Percentiles rank a stretch among this genome's conserved stretches.
These are phyloP conservation scores for Penicillium coprophilum DNA, from an alignment of 495 filamentous ascomycete genomes.

Conservation along the genomic window DNA sequence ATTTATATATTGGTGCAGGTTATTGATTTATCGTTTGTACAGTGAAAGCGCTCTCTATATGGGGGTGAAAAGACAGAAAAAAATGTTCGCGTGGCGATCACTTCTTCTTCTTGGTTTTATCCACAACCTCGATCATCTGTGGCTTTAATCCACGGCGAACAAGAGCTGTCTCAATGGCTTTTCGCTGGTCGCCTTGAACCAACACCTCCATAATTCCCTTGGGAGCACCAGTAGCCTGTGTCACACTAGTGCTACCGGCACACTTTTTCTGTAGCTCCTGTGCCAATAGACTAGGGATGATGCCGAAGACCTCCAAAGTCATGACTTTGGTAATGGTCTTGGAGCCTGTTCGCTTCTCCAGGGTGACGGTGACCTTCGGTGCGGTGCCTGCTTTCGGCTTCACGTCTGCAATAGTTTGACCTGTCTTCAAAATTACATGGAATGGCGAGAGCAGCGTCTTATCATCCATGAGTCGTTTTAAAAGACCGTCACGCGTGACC, in stretches of 20 bases:
- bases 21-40: not conserved
- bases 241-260: slow-evolving; percentile 67
- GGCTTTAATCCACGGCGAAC: slow-evolving; percentile 57
- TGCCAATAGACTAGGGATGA: slow-evolving; percentile 59
- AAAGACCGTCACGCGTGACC: slow-evolving; percentile 61
- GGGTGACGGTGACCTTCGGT: slow-evolving; percentile 57
- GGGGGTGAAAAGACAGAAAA: not conserved
- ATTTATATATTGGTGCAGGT: not conserved
- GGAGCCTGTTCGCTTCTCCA: slow-evolving; percentile 66
- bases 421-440: slow-evolving; percentile 57
- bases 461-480: slow-evolving; percentile 57
- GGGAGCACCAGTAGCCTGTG: slow-evolving; percentile 59
- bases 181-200: slow-evolving; percentile 68
- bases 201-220: slow-evolving; percentile 68
- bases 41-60: not conserved
- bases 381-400: slow-evolving; percentile 63
- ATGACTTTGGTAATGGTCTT: slow-evolving; percentile 67
- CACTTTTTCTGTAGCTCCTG: slow-evolving; percentile 72
- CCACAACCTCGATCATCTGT: slow-evolving; percentile 62
- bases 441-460: slow-evolving; percentile 48
- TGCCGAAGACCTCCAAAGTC: slow-evolving; percentile 62
- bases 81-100: not conserved
- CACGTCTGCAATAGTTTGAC: slow-evolving; percentile 49
- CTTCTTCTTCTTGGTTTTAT: slow-evolving; percentile 74
- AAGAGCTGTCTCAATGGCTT: slow-evolving; percentile 59